phyloP scores from a whole-genome alignment of 2,329 filamentous ascomycete genomes.

The Ustilaginoidea virens region DNA sequence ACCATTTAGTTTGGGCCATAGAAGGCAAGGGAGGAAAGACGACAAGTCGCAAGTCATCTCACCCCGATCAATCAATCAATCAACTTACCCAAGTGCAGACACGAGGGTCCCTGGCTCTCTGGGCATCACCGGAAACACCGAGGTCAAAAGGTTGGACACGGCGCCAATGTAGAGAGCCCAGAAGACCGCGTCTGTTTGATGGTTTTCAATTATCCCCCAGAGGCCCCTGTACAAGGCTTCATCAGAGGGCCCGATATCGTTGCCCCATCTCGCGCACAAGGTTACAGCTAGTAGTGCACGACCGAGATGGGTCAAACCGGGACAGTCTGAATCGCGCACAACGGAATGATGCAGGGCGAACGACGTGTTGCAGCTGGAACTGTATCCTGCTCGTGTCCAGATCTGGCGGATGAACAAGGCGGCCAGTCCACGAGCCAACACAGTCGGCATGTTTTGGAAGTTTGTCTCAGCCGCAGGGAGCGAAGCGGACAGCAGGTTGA shows the following conservation, averaged over 20 bases:
- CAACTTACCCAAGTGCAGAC: slow-evolving; percentile 22
- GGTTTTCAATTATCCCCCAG: slow-evolving; percentile 22
- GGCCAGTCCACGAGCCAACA: slow-evolving; percentile 27
- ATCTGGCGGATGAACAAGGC: slow-evolving; percentile 31
- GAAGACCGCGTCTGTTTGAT: slow-evolving; percentile 25
- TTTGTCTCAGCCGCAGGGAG: slow-evolving; percentile 22
- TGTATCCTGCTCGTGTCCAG: slow-evolving; percentile 35
- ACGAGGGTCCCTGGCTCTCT: slow-evolving; percentile 17
- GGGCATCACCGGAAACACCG: slow-evolving; percentile 26
- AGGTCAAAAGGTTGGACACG: slow-evolving; percentile 27
- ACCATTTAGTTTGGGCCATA: neutral
- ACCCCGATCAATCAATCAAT: neutral
- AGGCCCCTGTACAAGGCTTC: slow-evolving; percentile 25
- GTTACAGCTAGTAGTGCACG: slow-evolving; percentile 58
- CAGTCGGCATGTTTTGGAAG: slow-evolving; percentile 20
- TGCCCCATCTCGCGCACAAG: slow-evolving; percentile 60
- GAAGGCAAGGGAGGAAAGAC: neutral
- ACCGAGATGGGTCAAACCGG: slow-evolving; percentile 59
- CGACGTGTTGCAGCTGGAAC: slow-evolving; percentile 41
- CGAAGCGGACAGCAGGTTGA: slow-evolving; percentile 22
- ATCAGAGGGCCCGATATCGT: slow-evolving; percentile 36
- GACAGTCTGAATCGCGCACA: slow-evolving; percentile 48
- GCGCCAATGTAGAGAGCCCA: slow-evolving; percentile 39
- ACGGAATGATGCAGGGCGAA: slow-evolving; percentile 60
- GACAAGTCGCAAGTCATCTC: neutral